Evolutionary conservation across 306 rosid genomes (phyloP).

Genomic region (Adenanthera pavonina): DNA sequence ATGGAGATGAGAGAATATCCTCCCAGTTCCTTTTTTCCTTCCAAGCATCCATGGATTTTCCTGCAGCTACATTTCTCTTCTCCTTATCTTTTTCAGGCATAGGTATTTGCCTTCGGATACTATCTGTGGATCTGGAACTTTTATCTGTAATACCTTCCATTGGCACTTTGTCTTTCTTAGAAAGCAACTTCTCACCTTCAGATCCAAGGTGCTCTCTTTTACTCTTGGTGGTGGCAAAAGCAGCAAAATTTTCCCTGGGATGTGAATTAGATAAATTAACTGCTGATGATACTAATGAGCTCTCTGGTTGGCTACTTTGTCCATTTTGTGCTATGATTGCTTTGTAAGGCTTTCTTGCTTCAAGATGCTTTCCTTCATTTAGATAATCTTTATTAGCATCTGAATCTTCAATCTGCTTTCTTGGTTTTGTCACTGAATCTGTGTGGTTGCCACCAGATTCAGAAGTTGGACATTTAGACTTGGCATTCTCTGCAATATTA

Average conservation of each 20-base stretch:
- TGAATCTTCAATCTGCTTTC: slow-evolving; percentile 53
- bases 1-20: slow-evolving; percentile 91
- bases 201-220: slow-evolving; percentile 69
- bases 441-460: slow-evolving; percentile 48
- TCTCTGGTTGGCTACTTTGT: slow-evolving; percentile 49
- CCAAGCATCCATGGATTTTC: slow-evolving; percentile 98
- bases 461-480: slow-evolving; percentile 49
- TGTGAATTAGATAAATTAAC: slow-evolving; percentile 62
- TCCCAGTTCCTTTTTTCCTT: slow-evolving; percentile 96
- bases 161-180: slow-evolving; percentile 64
- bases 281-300: slow-evolving; percentile 45
- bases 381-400: slow-evolving; percentile 46
- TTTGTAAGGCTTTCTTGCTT: slow-evolving; percentile 49
- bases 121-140: slow-evolving; percentile 55
- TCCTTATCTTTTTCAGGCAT: slow-evolving; percentile 79
- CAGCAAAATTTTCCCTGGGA: slow-evolving; percentile 53
- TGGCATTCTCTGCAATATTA: slow-evolving; percentile 50
- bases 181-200: slow-evolving; percentile 62
- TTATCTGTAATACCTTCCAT: slow-evolving; percentile 63
- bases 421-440: slow-evolving; percentile 49
- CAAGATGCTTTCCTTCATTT: slow-evolving; percentile 50
- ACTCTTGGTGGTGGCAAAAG: slow-evolving; percentile 59
- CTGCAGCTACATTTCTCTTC: slow-evolving; percentile 65
- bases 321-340: slow-evolving; percentile 50
- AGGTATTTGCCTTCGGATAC: slow-evolving; percentile 57